Percentiles rank a stretch among this genome's conserved stretches.
Evolutionary conservation across 1,284 basidiomycete genomes (phyloP).

Genomic region (Vanrija sp.): DNA sequence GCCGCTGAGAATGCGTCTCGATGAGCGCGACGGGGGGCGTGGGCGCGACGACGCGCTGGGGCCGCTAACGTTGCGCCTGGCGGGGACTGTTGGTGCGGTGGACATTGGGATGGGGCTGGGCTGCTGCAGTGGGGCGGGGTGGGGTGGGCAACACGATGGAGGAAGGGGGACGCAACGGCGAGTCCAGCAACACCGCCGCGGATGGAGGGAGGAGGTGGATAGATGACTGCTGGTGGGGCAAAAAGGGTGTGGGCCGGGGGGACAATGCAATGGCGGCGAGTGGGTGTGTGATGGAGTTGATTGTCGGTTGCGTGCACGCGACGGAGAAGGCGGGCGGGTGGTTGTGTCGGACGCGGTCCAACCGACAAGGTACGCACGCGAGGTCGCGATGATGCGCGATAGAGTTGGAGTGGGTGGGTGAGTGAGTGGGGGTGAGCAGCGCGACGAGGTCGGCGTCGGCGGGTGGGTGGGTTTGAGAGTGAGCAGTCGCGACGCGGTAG

Average conservation of each 20-base stretch:
- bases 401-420: no score
- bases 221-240: no score
- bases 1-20: slow-evolving; percentile 17
- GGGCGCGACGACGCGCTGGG: slow-evolving; percentile 6
- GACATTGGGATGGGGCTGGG: slow-evolving; percentile 4
- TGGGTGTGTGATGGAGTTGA: no score
- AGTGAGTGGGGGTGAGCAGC: no score
- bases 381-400: not conserved
- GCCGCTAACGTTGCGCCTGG: slow-evolving; percentile 5
- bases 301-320: not conserved
- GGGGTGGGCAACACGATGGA: not conserved
- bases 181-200: no score
- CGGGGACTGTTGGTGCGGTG: not conserved
- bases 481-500: no score
- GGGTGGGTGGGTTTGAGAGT: no score
- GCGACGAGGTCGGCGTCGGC: no score
- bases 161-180: not conserved
- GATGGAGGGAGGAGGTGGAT: no score
- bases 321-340: not conserved
- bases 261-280: not conserved
- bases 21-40: slow-evolving; percentile 10
- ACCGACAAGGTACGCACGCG: not conserved
- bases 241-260: not conserved
- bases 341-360: not conserved
- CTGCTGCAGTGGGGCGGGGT: not conserved